Evolutionary conservation across 306 rosid species (phyloP).

Genomic region (Medicago lupulina): DNA sequence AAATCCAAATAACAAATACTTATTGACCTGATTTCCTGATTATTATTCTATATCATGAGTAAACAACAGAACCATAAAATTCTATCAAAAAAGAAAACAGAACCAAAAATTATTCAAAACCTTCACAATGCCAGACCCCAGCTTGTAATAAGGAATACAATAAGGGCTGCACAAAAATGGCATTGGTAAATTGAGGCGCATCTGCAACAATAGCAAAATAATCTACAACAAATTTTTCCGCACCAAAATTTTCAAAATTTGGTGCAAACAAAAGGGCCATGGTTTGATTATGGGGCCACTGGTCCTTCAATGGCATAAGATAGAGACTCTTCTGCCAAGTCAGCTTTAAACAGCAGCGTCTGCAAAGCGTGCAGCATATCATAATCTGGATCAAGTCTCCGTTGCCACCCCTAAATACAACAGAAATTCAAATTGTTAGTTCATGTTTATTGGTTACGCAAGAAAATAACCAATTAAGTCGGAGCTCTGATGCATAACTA

Average conservation of each 20-base stretch:
- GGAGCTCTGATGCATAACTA: not conserved
- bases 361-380: conserved; percentile 66
- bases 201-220: conserved; percentile 5
- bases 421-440: conserved; percentile 10
- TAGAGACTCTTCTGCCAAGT: conserved; percentile 71
- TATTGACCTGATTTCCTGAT: not conserved
- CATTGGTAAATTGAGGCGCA: conserved; percentile 8
- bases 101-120: not conserved
- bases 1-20: not conserved
- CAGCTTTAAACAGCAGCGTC: conserved; percentile 65
- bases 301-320: conserved; percentile 66
- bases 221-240: conserved; percentile 5
- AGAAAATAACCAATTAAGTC: conserved; percentile 10
- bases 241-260: conserved; percentile 12
- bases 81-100: not conserved
- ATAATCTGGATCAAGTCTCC: conserved; percentile 79
- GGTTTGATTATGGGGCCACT: conserved; percentile 55
- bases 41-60: not conserved
- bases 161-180: not conserved
- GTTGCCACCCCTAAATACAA: conserved; percentile 79
- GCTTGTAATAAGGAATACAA: conserved; percentile 18
- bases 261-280: conserved; percentile 10
- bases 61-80: not conserved
- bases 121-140: conserved; percentile 11
- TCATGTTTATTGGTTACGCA: conserved; percentile 26